These are phyloP conservation scores for Boletus sp. DNA, from an alignment of 768 basidiomycete species.

Conservation along the genomic window DNA sequence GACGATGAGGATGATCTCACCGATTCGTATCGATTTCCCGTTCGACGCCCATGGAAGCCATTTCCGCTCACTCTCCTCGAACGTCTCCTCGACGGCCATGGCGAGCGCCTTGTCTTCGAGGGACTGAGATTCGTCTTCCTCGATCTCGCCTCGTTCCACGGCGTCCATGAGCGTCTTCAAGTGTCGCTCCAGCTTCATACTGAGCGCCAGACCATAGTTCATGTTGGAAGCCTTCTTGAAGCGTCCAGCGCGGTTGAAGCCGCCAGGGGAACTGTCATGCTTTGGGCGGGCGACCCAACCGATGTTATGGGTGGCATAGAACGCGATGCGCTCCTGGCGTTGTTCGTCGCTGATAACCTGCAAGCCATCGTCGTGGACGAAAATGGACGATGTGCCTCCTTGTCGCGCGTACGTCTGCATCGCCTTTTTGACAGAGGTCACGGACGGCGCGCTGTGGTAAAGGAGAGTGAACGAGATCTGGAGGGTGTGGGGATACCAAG, in stretches of 20 bases:
- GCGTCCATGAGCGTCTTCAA: constrained; percentile 46
- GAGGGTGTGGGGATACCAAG: neutral
- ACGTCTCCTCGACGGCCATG: constrained; percentile 72
- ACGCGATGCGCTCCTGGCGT: constrained; percentile 45
- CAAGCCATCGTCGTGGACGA: constrained; percentile 62
- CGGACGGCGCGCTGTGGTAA: constrained; percentile 57
- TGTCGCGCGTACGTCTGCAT: constrained; percentile 67
- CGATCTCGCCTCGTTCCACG: constrained; percentile 39
- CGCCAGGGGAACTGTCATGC: constrained; percentile 32
- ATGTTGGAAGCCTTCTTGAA: constrained; percentile 96
- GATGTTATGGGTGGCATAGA: constrained; percentile 55
- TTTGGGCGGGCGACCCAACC: constrained; percentile 59
- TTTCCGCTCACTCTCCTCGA: constrained; percentile 50
- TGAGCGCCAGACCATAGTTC: constrained; percentile 66
- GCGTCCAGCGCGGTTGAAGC: constrained; percentile 53
- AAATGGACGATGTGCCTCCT: constrained; percentile 54
- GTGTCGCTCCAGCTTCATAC: constrained; percentile 34
- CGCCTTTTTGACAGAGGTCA: constrained; percentile 63
- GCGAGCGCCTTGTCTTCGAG: constrained; percentile 71
- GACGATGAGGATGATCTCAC: constrained; percentile 78
- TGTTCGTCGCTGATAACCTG: constrained; percentile 47
- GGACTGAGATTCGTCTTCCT: constrained; percentile 32
- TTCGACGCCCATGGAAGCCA: constrained; percentile 80
- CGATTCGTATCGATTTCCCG: constrained; percentile 69
- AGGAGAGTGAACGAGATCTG: neutral